A percentile compares a stretch with the other conserved stretches of the same genome.
Evolutionary conservation across 129 eudicot species (phyloP).

Genomic region (Artemisia tridentata): DNA sequence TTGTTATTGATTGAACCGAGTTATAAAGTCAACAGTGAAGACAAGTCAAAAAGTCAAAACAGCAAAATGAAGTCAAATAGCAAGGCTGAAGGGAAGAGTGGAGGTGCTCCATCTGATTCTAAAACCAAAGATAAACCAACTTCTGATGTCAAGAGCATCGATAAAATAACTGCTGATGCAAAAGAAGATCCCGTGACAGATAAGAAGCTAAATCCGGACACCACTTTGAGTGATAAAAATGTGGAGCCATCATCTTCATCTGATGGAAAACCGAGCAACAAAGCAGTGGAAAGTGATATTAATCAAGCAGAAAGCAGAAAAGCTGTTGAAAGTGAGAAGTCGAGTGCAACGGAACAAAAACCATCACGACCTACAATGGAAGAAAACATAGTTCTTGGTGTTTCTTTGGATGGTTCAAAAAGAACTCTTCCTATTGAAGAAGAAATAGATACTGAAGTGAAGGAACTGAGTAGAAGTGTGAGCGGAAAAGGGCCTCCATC

Average conservation of each 20-base stretch:
- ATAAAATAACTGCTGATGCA: constrained; percentile 31
- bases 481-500: constrained; percentile 36
- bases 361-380: constrained; percentile 48
- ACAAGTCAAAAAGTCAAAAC: constrained; percentile 61
- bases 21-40: constrained; percentile 80
- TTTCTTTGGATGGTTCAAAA: constrained; percentile 89
- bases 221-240: constrained; percentile 24
- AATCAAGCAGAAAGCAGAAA: no score
- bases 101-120: constrained; percentile 34
- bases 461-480: constrained; percentile 47
- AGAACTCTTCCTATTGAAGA: constrained; percentile 94
- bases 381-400: constrained; percentile 89
- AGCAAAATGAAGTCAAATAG: constrained; percentile 37
- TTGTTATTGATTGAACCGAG: constrained; percentile 66
- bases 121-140: constrained; percentile 42
- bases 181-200: constrained; percentile 30
- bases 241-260: constrained; percentile 26
- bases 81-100: constrained; percentile 40
- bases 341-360: constrained; percentile 29
- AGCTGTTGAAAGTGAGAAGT: constrained; percentile 32
- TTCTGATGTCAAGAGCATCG: constrained; percentile 34
- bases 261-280: constrained; percentile 37
- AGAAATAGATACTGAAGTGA: constrained; percentile 49
- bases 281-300: constrained; percentile 32
- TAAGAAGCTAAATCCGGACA: constrained; percentile 29